phyloP scores from a whole-genome alignment of 768 basidiomycete species.

The Mycena indigotica region DNA sequence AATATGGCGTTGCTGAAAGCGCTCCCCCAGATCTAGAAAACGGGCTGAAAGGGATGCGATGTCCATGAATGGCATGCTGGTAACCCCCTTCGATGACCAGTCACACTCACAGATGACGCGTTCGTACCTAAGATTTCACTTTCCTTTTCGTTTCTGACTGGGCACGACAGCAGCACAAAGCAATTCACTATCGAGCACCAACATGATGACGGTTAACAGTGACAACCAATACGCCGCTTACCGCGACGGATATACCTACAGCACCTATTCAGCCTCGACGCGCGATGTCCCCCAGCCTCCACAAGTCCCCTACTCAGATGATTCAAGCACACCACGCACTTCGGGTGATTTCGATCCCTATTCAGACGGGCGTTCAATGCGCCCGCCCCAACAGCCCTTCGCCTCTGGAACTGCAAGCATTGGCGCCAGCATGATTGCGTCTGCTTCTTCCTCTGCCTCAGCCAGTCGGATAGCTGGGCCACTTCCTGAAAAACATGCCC shows the following conservation, averaged over 20 bases:
- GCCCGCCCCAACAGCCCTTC: not conserved
- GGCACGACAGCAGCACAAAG: not conserved
- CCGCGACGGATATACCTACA: not conserved
- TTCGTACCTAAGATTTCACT: not conserved
- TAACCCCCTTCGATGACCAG: constrained; percentile 14
- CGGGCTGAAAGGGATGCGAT: constrained; percentile 2
- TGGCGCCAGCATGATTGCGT: not conserved
- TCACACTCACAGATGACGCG: not conserved
- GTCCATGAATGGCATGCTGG: constrained; percentile 5
- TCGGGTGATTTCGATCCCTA: constrained; percentile 19
- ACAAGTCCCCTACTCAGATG: constrained; percentile 7
- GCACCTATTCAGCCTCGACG: constrained; percentile 7
- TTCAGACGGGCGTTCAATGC: not conserved
- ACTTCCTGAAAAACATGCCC: not conserved
- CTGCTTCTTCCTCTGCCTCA: not conserved
- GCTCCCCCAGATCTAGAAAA: not conserved
- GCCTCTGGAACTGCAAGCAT: not conserved
- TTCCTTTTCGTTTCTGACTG: not conserved
- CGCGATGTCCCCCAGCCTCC: constrained; percentile 2
- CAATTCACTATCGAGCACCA: not conserved
- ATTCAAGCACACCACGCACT: not conserved
- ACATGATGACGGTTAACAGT: constrained; percentile 5
- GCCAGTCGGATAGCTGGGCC: not conserved
- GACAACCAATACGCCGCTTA: constrained; percentile 5
- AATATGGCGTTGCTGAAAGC: not conserved